Evolutionary conservation across 2,329 filamentous ascomycete genomes (phyloP).

Genomic region (Monilinia fructicola): DNA sequence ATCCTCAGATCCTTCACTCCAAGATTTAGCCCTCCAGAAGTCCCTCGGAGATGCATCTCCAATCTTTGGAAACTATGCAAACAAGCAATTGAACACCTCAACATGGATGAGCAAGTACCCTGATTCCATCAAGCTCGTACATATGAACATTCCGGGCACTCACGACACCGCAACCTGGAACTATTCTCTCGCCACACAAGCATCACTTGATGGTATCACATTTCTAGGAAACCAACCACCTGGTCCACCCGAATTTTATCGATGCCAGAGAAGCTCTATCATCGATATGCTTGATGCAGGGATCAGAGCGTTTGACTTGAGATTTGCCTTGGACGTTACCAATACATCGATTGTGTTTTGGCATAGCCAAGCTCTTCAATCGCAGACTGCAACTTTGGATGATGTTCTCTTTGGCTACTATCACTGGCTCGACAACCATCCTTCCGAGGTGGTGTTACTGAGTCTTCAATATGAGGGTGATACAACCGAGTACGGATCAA

Average conservation of each 20-base stretch:
- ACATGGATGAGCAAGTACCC: conserved; percentile 49
- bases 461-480: conserved; percentile 50
- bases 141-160: conserved; percentile 52
- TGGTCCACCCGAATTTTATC: conserved; percentile 40
- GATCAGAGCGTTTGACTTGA: conserved; percentile 51
- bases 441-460: conserved; percentile 47
- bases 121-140: conserved; percentile 46
- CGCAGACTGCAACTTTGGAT: conserved; percentile 46
- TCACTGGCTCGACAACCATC: conserved; percentile 49
- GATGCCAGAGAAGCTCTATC: conserved; percentile 46
- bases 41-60: conserved; percentile 46
- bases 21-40: conserved; percentile 45
- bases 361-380: conserved; percentile 48
- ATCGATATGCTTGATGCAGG: conserved; percentile 47
- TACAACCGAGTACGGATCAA: conserved; percentile 39
- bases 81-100: conserved; percentile 35
- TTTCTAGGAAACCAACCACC: conserved; percentile 42
- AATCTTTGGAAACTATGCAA: conserved; percentile 45
- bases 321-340: conserved; percentile 50
- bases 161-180: conserved; percentile 55
- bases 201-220: conserved; percentile 44
- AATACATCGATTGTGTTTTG: conserved; percentile 50
- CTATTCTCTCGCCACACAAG: conserved; percentile 47
- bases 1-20: conserved; percentile 31
- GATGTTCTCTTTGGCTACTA: conserved; percentile 51